Base-by-base conservation (phyloP, 177 flowering plant species). In the Tripterygium wilfordii region DNA sequence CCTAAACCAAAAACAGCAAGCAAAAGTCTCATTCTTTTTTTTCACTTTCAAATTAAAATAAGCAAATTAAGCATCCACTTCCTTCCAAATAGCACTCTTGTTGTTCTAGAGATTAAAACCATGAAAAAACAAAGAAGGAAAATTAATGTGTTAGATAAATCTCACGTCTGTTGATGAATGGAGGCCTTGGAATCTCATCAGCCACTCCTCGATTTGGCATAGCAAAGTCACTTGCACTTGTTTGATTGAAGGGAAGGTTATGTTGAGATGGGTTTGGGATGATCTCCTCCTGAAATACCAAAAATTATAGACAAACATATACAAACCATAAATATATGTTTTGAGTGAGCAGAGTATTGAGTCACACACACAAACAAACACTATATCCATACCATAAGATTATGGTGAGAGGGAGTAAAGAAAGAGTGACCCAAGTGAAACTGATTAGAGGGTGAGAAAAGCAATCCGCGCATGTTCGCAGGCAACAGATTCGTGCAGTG, bases 401-500 rank as follows among this genome's bases (percentile, higher is more conserved):
- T 74, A 27, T 71, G n/a, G n/a, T n/a, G 85, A 65, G 83, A n/a
- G 17, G 45, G 72, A 48, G 71, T 53, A 57, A 73, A 71, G 72
- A 71, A 69, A 23, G 67, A 10, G 42, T 74, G 79, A 3, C 64
- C 66, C 9, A 74, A 66, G 23, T 81, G 84, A 29, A 78, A 53
- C 66, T 78, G 82, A 59, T 70, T 69, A 1, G 77, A 36, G 0
- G 83, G 20, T 16, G 87, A 87, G 14, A 80, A 68, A 36, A 77
- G 69, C 43, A 71, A 53, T 4, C 51, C 72, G 2, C 79, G 64
- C 88, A 78, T 80, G 80, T 78, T 83, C 14, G 74, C 90, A 0
- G 84, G 67, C 22, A 83, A 58, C 15, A 83, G 77, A 44, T 72
- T 80, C 64, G 80, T 58, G 75, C 91, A 83, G 59, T 80, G 84